Conservation (phyloP, 495 filamentous ascomycete genomes). For the Tuber aestivum region DNA sequence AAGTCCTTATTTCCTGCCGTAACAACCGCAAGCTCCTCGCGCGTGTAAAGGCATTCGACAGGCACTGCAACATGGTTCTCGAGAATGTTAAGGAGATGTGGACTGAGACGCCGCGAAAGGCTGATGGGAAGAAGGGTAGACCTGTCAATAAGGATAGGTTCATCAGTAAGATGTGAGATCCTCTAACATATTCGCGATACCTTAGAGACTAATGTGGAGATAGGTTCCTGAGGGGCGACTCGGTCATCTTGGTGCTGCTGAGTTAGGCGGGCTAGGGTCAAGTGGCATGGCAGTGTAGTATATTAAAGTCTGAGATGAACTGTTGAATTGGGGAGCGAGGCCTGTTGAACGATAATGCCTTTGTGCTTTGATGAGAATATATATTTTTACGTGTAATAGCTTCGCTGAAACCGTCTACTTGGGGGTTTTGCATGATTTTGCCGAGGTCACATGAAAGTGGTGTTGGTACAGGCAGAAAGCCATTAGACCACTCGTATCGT, state of each 20-base stretch:
- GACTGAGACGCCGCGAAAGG: slow-evolving; percentile 80
- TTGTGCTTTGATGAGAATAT: background rate
- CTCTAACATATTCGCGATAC: background rate
- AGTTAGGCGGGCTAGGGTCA: slow-evolving; percentile 50
- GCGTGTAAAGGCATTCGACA: slow-evolving; percentile 79
- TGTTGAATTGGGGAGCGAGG: background rate
- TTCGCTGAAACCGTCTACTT: background rate
- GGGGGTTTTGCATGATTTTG: background rate
- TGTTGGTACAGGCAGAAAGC: background rate
- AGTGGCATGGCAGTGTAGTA: background rate
- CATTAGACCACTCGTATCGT: background rate
- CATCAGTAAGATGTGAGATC: slow-evolving; percentile 89
- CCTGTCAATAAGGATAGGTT: slow-evolving; percentile 97
- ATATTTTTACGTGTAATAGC: background rate
- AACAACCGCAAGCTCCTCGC: slow-evolving; percentile 82
- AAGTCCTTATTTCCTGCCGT: slow-evolving; percentile 83
- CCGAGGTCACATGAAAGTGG: background rate
- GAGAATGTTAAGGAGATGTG: slow-evolving; percentile 99
- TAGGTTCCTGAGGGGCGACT: slow-evolving; percentile 91
- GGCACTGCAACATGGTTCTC: slow-evolving; percentile 96
- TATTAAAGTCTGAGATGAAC: background rate
- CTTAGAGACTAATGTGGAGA: slow-evolving; percentile 31
- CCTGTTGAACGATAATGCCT: background rate
- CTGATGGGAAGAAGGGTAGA: slow-evolving; percentile 73
- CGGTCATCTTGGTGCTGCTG: slow-evolving; percentile 84